Conservation (phyloP, 2,329 filamentous ascomycete genomes). For the Fusarium anthophilum region DNA sequence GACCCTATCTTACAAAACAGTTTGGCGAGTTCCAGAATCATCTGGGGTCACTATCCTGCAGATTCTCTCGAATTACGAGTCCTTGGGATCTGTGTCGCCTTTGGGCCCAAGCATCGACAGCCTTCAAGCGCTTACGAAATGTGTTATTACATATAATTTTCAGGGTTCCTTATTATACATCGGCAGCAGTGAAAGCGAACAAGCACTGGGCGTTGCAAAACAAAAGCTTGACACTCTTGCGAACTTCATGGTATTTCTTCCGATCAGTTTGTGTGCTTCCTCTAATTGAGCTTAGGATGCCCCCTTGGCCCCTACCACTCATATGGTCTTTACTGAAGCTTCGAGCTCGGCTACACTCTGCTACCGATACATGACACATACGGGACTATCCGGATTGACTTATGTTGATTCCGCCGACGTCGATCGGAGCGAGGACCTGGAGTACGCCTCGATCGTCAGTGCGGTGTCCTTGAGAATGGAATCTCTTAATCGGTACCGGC, state of each 20-base stretch:
- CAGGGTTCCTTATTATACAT: conserved; percentile 43
- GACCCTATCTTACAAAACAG: conserved; percentile 21
- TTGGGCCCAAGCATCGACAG: conserved; percentile 13
- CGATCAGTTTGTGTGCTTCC: background rate
- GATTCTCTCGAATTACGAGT: conserved; percentile 30
- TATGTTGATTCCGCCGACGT: conserved; percentile 27
- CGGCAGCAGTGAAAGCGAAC: conserved; percentile 23
- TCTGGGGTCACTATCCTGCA: conserved; percentile 5
- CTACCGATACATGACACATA: conserved; percentile 43
- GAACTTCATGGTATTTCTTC: conserved; percentile 21
- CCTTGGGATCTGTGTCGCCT: conserved; percentile 15
- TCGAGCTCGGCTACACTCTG: conserved; percentile 9
- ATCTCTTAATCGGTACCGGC: background rate
- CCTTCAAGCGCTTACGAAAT: conserved; percentile 15
- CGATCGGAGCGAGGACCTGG: background rate
- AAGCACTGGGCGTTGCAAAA: conserved; percentile 19
- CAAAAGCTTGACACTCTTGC: conserved; percentile 36
- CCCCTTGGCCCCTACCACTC: conserved; percentile 9
- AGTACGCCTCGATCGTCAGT: conserved; percentile 28
- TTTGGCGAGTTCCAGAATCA: conserved; percentile 42
- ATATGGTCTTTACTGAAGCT: conserved; percentile 39
- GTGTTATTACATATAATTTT: conserved; percentile 44
- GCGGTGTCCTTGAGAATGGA: conserved; percentile 36
- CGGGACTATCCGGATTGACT: conserved; percentile 40
- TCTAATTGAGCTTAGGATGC: conserved; percentile 32